Conservation (phyloP, 2,329 filamentous ascomycete genomes). For the Aspergillus hiratsukae region DNA sequence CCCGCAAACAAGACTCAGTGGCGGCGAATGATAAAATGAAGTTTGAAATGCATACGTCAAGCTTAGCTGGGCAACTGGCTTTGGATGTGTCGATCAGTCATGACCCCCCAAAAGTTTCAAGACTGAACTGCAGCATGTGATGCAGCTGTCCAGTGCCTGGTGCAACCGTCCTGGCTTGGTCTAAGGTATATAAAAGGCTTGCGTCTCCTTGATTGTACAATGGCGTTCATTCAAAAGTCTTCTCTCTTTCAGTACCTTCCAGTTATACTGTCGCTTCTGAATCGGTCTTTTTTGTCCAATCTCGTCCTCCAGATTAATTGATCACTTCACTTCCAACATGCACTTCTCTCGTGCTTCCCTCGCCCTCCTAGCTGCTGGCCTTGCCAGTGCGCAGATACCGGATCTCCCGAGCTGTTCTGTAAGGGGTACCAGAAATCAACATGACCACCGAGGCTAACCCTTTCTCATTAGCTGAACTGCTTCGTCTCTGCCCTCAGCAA, state of each 20-base stretch:
- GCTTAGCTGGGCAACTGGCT: background rate
- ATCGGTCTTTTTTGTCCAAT: background rate
- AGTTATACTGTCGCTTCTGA: background rate
- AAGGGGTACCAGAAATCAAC: background rate
- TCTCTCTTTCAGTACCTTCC: background rate
- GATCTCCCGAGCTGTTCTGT: constrained; percentile 1
- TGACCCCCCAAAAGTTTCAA: background rate
- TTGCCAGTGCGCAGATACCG: background rate
- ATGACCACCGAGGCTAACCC: background rate
- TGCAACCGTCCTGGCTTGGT: background rate
- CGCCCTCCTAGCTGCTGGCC: constrained; percentile 31
- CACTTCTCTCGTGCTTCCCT: constrained; percentile 28
- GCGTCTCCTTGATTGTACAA: background rate
- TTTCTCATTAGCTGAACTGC: constrained; percentile 41
- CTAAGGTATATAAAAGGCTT: background rate
- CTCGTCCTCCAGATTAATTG: background rate
- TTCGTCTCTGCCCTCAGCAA: constrained; percentile 39
- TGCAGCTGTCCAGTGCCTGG: background rate
- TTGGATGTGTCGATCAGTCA: background rate
- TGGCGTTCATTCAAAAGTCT: background rate
- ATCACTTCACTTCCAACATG: constrained; percentile 23
- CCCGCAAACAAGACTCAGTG: background rate
- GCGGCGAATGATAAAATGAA: background rate
- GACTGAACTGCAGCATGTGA: background rate
- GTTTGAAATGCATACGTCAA: background rate